phyloP scores from a whole-genome alignment of 495 filamentous ascomycete species.

The Tuber melanosporum region DNA sequence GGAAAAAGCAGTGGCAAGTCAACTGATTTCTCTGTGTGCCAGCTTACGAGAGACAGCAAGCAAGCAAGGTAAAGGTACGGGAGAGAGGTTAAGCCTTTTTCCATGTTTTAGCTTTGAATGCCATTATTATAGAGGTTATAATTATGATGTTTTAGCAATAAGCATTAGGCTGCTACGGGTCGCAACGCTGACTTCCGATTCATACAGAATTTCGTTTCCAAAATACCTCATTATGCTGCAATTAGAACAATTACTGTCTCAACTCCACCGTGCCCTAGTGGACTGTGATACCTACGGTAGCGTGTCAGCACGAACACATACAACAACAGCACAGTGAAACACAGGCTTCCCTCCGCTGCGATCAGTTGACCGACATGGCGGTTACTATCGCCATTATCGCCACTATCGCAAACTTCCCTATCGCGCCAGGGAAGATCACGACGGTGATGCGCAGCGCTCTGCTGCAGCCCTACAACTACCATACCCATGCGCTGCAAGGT shows the following conservation, averaged over 20 bases:
- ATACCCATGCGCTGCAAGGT: neutral
- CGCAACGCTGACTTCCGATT: neutral
- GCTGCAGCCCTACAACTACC: neutral
- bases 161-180: neutral
- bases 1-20: no score
- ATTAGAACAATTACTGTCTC: neutral
- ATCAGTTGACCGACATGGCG: neutral
- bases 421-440: neutral
- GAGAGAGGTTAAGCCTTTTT: no score
- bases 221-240: neutral
- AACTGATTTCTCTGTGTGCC: no score
- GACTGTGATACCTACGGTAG: neutral
- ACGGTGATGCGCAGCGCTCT: neutral
- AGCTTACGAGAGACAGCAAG: no score
- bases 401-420: neutral
- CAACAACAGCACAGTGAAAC: neutral
- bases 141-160: neutral
- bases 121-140: no score
- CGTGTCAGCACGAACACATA: neutral
- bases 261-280: no score
- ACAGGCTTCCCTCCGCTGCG: neutral
- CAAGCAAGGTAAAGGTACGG: no score
- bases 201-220: neutral
- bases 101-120: no score
- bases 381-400: neutral